Evolutionary conservation across 352 stramenopile genomes (phyloP), one percentile per base, ranked within the genome.

Genomic region (Plasmopara halstedii): DNA sequence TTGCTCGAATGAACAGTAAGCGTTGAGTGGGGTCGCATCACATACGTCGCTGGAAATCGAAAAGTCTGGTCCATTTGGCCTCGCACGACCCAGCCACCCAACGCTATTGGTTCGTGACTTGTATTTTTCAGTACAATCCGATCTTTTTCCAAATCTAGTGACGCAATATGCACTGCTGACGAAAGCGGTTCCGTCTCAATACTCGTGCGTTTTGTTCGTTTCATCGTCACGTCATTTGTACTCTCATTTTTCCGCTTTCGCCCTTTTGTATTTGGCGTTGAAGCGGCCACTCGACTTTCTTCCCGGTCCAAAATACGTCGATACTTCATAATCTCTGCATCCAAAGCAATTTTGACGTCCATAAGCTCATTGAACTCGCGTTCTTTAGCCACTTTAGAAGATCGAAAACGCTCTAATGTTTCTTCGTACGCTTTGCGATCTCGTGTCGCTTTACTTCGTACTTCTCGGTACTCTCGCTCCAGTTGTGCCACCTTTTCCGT

Each of bases 301-400:
- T 91, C 76, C 14, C 80, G 80, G 56, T 88, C 77, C 46, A 91
- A 61, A 56, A 91, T 91, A 18, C 74, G 76, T 19, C 71, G 74
- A 51, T 91, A 91, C 34, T 82, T 78, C 50, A 72, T 80, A 45
- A 91, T 88, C 57, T 91, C 80, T 15, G 70, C 65, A 37, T 83
- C 72, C 17, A 88, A 63, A 1, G 67, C 73, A 40, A 91, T 91
- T 50, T 91, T 91, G 20, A 91, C 78, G 45, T 91, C 80, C 80
- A 91, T 91, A 35, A 91, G 67, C 47, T 91, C 80, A 45, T 92
- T 92, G 40, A 92, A 89, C 43, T 92, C 77, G 14, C 62, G 59
- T 29, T 89, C 78, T 61, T 88, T 88, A 2, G 68, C 64, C 7
- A 84, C 59, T 48, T 87, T 85, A 11, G 73, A 83, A 23, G 70